A percentile compares a stretch with the other conserved stretches of the same genome.
Evolutionary conservation across 2,329 filamentous ascomycete species (phyloP).

Genomic region (Cercospora beticola): DNA sequence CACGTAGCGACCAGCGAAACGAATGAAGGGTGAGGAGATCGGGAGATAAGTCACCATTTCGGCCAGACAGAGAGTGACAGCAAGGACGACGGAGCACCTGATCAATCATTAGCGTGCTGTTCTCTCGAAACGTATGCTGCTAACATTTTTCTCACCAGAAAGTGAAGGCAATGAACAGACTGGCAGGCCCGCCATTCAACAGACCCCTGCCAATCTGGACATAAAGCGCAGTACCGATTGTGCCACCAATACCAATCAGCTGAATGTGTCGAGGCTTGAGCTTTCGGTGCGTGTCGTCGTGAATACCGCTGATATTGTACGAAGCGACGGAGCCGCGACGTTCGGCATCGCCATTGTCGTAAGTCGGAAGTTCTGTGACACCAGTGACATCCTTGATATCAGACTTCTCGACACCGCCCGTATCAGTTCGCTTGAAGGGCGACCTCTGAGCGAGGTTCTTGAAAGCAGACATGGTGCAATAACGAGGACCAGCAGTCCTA

Average conservation of each 20-base stretch:
- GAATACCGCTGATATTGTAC: constrained; percentile 27
- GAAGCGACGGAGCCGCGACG: constrained; percentile 27
- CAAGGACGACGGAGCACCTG: constrained; percentile 27
- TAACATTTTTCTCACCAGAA: constrained; percentile 37
- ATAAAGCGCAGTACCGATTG: constrained; percentile 51
- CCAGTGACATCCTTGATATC: constrained; percentile 16
- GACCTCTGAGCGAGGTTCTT: constrained; percentile 17
- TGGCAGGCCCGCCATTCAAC: constrained; percentile 49
- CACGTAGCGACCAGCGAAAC: constrained; percentile 72
- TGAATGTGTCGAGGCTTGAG: constrained; percentile 49
- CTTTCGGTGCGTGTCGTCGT: constrained; percentile 44
- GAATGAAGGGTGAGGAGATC: constrained; percentile 75
- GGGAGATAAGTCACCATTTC: constrained; percentile 78
- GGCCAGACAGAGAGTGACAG: constrained; percentile 51
- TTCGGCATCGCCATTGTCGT: constrained; percentile 24
- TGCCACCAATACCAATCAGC: constrained; percentile 45
- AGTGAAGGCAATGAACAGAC: constrained; percentile 48
- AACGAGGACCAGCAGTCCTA: background rate
- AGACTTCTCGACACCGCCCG: constrained; percentile 16
- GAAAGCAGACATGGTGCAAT: constrained; percentile 19
- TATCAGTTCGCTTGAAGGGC: constrained; percentile 23
- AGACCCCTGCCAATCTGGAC: constrained; percentile 49
- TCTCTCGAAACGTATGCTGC: too few relatives aligned
- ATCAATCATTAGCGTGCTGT: background rate
- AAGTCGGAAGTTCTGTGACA: constrained; percentile 11